Conservation (phyloP, 192 early-diverging fungal genomes). For the Martensiomyces pterosporus region DNA sequence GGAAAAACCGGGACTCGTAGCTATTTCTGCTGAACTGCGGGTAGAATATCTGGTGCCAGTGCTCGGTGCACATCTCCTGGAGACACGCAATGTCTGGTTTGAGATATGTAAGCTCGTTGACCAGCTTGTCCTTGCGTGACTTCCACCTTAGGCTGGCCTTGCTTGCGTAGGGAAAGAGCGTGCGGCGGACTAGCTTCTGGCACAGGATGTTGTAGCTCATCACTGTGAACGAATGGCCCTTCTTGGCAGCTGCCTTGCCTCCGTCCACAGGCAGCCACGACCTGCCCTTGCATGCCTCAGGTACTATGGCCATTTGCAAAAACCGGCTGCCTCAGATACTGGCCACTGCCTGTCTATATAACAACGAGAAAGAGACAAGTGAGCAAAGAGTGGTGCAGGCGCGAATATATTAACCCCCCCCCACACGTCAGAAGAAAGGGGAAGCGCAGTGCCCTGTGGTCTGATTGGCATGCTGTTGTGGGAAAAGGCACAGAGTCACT, state of each 20-base stretch:
- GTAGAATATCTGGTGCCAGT: constrained; percentile 29
- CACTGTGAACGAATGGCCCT: constrained; percentile 31
- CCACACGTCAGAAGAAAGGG: no score
- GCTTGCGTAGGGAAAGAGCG: constrained; percentile 55
- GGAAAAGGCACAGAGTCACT: no score
- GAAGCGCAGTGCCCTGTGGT: no score
- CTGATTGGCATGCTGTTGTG: no score
- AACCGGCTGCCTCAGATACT: no score
- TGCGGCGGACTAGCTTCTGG: constrained; percentile 52
- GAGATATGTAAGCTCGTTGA: constrained; percentile 46
- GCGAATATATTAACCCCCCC: no score
- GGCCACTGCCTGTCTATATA: no score
- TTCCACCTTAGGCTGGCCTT: constrained; percentile 54
- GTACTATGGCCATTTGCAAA: no score
- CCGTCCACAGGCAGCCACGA: constrained; percentile 24
- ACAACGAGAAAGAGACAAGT: no score
- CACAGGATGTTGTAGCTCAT: constrained; percentile 63
- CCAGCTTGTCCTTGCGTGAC: constrained; percentile 40
- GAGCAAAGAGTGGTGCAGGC: no score
- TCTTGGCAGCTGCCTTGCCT: background rate
- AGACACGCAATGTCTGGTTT: constrained; percentile 56
- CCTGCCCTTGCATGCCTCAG: constrained; percentile 23
- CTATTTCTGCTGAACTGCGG: constrained; percentile 19
- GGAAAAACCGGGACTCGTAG: constrained; percentile 35
- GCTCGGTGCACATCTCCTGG: constrained; percentile 52